phyloP scores from a whole-genome alignment of 768 basidiomycete species.

The Asterophora lycoperdoides region DNA sequence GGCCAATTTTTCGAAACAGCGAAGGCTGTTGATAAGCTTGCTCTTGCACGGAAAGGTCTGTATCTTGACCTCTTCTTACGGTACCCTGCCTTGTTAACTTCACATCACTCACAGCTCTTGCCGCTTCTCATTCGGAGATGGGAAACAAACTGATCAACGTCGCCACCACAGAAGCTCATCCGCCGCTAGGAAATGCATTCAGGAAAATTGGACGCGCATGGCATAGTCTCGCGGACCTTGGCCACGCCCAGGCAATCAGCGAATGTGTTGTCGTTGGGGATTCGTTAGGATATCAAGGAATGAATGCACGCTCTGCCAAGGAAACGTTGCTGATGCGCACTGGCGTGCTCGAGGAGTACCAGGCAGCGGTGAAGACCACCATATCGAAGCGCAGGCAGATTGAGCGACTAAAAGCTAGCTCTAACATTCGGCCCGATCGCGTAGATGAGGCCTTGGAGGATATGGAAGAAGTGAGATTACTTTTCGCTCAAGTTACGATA shows the following conservation, averaged over 20 bases:
- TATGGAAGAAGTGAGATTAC: conserved; percentile 71
- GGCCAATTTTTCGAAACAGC: conserved; percentile 90
- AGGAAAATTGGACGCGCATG: conserved; percentile 83
- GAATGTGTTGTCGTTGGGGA: conserved; percentile 97
- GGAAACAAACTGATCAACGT: conserved; percentile 90
- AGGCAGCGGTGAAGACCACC: conserved; percentile 86
- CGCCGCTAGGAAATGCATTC: conserved; percentile 76
- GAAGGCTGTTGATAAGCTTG: conserved; percentile 84
- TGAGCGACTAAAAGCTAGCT: conserved; percentile 81
- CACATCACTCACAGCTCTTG: conserved; percentile 52
- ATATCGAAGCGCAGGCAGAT: conserved; percentile 92
- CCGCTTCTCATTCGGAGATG: conserved; percentile 78
- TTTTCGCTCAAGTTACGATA: not conserved
- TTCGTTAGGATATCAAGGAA: conserved; percentile 90
- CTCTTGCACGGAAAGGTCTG: conserved; percentile 74
- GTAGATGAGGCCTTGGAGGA: conserved; percentile 92
- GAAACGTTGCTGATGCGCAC: conserved; percentile 90
- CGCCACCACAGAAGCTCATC: conserved; percentile 85
- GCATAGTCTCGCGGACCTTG: conserved; percentile 85
- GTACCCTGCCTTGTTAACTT: not conserved
- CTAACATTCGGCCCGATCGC: conserved; percentile 78
- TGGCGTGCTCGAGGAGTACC: conserved; percentile 89
- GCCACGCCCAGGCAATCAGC: conserved; percentile 87
- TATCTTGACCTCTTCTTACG: conserved; percentile 5
- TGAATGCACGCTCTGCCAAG: conserved; percentile 96